Evolutionary conservation across 768 basidiomycete genomes (phyloP).

Genomic region (Leccinum disarticulatum): DNA sequence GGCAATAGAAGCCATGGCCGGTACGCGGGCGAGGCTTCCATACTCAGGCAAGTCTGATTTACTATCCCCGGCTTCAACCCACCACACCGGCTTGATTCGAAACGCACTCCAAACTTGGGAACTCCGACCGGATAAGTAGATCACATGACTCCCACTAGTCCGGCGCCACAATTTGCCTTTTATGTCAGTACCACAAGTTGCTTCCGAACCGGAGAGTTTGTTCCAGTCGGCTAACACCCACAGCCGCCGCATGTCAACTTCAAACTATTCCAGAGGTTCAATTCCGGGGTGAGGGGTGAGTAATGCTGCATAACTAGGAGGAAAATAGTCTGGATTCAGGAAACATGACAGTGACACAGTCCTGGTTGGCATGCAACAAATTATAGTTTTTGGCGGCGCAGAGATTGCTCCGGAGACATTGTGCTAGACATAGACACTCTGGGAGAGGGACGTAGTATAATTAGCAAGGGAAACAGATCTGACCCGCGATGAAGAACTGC

Average conservation of each 20-base stretch:
- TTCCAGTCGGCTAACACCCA: slow-evolving; percentile 21
- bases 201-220: slow-evolving; percentile 20
- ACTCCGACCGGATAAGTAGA: slow-evolving; percentile 10
- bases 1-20: slow-evolving; percentile 31
- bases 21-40: slow-evolving; percentile 26
- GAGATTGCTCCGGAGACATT: slow-evolving; percentile 4
- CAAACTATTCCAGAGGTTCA: neutral
- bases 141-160: slow-evolving; percentile 16
- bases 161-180: slow-evolving; percentile 13
- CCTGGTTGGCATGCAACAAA: neutral
- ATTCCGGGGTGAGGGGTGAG: too few species aligned
- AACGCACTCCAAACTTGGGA: slow-evolving; percentile 21
- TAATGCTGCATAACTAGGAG: too few species aligned
- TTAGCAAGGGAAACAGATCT: neutral
- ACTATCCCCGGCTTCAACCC: neutral
- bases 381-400: neutral
- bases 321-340: neutral
- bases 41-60: slow-evolving; percentile 16
- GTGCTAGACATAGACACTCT: neutral
- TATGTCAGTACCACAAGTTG: slow-evolving; percentile 7
- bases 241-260: slow-evolving; percentile 15
- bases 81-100: slow-evolving; percentile 4
- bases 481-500: neutral
- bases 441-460: neutral
- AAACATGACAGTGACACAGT: neutral